Percentiles rank a stretch among this genome's conserved stretches.
Evolutionary conservation across 169 alveolate genomes (phyloP).

Genomic region (Sarcocystis neurona): DNA sequence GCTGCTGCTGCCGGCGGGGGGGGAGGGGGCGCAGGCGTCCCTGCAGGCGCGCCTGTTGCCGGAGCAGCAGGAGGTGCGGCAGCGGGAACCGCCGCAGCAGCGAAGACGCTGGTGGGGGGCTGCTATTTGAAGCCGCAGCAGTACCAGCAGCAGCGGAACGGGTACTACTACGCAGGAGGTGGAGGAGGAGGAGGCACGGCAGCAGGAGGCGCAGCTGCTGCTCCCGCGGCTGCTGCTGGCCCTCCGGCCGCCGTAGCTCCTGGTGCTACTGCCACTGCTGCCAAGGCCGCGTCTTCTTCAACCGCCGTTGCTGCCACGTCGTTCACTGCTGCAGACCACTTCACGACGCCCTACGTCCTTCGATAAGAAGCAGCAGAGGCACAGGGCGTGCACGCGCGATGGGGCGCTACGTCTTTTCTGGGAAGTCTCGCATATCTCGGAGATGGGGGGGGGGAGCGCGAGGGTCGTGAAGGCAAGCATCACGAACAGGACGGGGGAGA

Average conservation of each 20-base stretch:
- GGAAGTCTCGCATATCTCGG: not conserved
- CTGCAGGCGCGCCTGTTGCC: constrained; percentile 81
- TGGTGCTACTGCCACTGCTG: constrained; percentile 25
- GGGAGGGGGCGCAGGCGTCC: constrained; percentile 81
- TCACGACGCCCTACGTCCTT: constrained; percentile 63
- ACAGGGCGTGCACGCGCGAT: not conserved
- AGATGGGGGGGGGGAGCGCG: not conserved
- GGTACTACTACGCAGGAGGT: too few relatives aligned
- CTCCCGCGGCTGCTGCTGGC: too few relatives aligned
- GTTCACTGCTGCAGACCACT: constrained; percentile 49
- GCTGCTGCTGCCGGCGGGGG: constrained; percentile 81
- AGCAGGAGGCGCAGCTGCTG: too few relatives aligned
- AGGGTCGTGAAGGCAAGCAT: not conserved
- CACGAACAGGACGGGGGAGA: not conserved
- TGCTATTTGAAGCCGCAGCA: too few relatives aligned
- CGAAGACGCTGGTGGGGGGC: too few relatives aligned
- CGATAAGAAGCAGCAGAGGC: constrained; percentile 17
- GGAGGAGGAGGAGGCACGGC: not conserved
- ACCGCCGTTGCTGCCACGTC: constrained; percentile 45
- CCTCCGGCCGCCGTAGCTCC: too few relatives aligned
- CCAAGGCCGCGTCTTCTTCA: constrained; percentile 11
- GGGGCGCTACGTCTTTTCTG: too few relatives aligned
- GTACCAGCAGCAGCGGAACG: too few relatives aligned
- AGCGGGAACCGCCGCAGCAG: too few relatives aligned
- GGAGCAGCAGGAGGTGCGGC: too few relatives aligned